These are phyloP conservation scores for Carpinus fangiana DNA, from an alignment of 306 rosid genomes.

Conservation along the genomic window DNA sequence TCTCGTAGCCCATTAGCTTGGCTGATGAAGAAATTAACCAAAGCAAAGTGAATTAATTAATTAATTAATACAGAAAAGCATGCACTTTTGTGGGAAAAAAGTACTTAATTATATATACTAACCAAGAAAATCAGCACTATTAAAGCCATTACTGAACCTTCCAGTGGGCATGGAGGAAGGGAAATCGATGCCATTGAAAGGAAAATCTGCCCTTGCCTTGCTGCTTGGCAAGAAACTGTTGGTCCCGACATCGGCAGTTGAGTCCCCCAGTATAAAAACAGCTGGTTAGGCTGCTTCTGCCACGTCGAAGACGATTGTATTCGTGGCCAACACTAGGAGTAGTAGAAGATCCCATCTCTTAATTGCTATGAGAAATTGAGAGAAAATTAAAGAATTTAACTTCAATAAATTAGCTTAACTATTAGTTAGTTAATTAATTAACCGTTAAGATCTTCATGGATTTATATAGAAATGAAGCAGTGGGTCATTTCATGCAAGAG, in stretches of 20 bases:
- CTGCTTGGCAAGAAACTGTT: slow-evolving; percentile 34
- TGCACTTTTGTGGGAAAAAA: not conserved
- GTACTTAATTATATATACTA: not conserved
- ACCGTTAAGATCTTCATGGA: not conserved
- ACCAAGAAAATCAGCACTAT: slow-evolving; percentile 38
- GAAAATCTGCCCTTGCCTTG: slow-evolving; percentile 28
- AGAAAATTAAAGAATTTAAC: too few species aligned
- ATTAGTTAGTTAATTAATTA: not conserved
- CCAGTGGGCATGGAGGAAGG: slow-evolving; percentile 23
- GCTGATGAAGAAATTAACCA: slow-evolving; percentile 15
- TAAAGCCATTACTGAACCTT: slow-evolving; percentile 40
- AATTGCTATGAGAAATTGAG: not conserved
- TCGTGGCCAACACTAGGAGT: not conserved
- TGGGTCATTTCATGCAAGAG: not conserved
- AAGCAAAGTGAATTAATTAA: not conserved
- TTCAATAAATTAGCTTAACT: too few species aligned
- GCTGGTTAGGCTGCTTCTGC: slow-evolving; percentile 22
- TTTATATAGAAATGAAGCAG: not conserved
- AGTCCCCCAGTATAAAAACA: slow-evolving; percentile 34
- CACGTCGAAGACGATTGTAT: not conserved
- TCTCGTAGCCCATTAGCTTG: slow-evolving; percentile 14
- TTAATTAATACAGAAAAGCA: not conserved
- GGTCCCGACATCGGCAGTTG: slow-evolving; percentile 38
- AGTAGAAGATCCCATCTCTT: slow-evolving; percentile 5
- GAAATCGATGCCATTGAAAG: slow-evolving; percentile 36